Base-by-base conservation (phyloP, 352 stramenopile genomes). In the Pilasporangium apinafurcum region DNA sequence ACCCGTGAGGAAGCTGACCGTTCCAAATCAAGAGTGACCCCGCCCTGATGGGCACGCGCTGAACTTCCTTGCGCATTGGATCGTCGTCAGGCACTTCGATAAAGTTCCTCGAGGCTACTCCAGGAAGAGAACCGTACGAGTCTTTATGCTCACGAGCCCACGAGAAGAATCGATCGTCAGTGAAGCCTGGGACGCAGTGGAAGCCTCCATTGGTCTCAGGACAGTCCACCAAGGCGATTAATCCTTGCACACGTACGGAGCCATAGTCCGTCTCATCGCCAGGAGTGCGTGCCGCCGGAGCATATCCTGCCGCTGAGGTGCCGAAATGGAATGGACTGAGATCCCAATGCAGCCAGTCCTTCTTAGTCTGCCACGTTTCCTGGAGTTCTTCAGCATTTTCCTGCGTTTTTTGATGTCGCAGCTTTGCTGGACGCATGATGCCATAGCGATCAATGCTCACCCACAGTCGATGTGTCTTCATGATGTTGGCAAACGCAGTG, bases 281-380 rank as follows among this genome's bases (percentile, higher is more conserved):
- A 0, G 43, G 12, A 0, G 34, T 8, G 12, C 68, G 46, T 16
- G 44, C 29, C 29, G 51, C 55, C 0, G 65, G 65, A 20, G 51
- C 56, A 41, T 61, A 76, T 2, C 65, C 65, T 1, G 65, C 65
- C 8, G 65, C 65, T 1, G 65, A 76, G 17, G 65, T 76, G 29
- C 65, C 65, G 31, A 65, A 57, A 41, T 76, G 65, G 38, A 76
- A 76, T 25, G 65, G 60, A 51, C 62, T 76, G 12, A 76, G 48
- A 33, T 76, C 65, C 65, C 65, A 76, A 43, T 76, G 65, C 31
- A 76, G 44, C 65, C 65, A 76, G 17, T 76, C 60, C 38, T 71
- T 65, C 48, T 72, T 72, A 40, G 65, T 76, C 52, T 70, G 62
- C 53, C 65, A 68, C 30, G 71, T 50, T 16, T 62, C 42, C 2